phyloP scores from a whole-genome alignment of 1,284 basidiomycete genomes.

The Somion occarium region DNA sequence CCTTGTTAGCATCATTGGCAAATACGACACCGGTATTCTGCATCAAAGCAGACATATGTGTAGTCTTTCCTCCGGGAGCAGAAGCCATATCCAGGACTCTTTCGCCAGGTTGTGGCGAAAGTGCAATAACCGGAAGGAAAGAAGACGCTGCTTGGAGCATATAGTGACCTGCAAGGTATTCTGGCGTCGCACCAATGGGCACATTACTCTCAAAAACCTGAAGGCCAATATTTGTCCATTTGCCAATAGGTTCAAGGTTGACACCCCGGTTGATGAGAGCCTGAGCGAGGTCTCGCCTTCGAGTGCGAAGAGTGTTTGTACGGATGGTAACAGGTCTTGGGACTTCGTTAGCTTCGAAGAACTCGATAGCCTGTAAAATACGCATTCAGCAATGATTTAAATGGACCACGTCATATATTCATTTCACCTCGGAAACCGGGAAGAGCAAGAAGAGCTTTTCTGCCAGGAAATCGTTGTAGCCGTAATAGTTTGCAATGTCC shows the following conservation, averaged over 20 bases:
- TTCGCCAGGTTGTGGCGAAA: conserved; percentile 90
- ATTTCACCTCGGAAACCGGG: conserved; percentile 87
- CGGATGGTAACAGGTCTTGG: conserved; percentile 97
- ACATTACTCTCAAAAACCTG: conserved; percentile 97
- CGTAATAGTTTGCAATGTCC: conserved; percentile 94
- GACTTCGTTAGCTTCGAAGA: conserved; percentile 98
- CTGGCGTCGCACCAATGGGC: conserved; percentile 96
- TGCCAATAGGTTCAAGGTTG: conserved; percentile 95
- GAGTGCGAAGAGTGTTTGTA: conserved; percentile 93
- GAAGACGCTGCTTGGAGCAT: conserved; percentile 99
- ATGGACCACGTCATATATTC: neutral
- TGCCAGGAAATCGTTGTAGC: conserved; percentile 94
- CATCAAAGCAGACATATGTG: conserved; percentile 93
- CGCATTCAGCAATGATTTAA: conserved; percentile 3
- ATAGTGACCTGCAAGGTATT: conserved; percentile 98
- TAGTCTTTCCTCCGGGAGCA: conserved; percentile 97
- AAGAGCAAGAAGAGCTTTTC: conserved; percentile 96
- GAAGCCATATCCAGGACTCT: conserved; percentile 98
- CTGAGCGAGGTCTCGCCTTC: conserved; percentile 93
- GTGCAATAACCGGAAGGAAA: conserved; percentile 97
- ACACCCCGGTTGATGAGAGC: conserved; percentile 94
- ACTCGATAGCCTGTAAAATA: conserved; percentile 79
- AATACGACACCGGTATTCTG: conserved; percentile 99
- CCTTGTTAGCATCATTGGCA: conserved; percentile 96
- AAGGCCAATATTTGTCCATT: conserved; percentile 98